A percentile compares a stretch with the other conserved stretches of the same genome.
phyloP scores from a whole-genome alignment of 1,284 basidiomycete genomes.

The Ceratobasidium sp. region DNA sequence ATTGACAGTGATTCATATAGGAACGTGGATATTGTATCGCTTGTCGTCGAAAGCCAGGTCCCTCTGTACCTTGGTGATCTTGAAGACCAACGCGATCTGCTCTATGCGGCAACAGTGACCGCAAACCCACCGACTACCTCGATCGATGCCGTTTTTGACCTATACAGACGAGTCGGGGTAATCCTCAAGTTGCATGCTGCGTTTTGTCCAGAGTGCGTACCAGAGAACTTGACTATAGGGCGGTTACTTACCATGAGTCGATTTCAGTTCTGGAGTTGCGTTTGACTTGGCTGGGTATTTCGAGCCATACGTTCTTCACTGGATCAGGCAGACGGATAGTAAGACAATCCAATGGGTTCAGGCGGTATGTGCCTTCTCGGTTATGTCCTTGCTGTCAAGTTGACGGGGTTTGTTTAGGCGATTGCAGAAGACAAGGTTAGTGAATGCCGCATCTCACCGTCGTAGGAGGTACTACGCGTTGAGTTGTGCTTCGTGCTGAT shows the following conservation, averaged over 20 bases:
- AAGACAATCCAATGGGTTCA: constrained; percentile 97
- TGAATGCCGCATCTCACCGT: constrained; percentile 42
- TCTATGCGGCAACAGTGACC: constrained; percentile 84
- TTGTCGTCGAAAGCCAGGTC: constrained; percentile 79
- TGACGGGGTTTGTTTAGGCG: constrained; percentile 64
- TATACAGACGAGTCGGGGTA: constrained; percentile 83
- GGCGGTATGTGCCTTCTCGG: constrained; percentile 68
- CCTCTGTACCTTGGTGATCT: constrained; percentile 84
- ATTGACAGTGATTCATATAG: constrained; percentile 57
- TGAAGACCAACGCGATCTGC: constrained; percentile 74
- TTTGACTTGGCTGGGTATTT: constrained; percentile 84
- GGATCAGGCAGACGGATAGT: constrained; percentile 89
- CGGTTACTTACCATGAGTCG: constrained; percentile 22
- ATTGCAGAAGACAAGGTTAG: constrained; percentile 88
- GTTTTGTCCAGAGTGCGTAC: constrained; percentile 80
- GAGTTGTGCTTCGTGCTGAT: background rate
- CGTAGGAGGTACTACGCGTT: background rate
- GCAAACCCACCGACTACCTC: constrained; percentile 82
- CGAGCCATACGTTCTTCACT: constrained; percentile 88
- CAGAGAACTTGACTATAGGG: background rate
- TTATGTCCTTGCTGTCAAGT: background rate
- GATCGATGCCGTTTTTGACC: constrained; percentile 88
- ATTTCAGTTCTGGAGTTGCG: constrained; percentile 66
- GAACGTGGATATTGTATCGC: constrained; percentile 81
- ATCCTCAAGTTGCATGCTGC: constrained; percentile 83